These are phyloP conservation scores for Capillidium heterosporum DNA, from an alignment of 371 early-diverging fungal genomes.

Conservation along the genomic window DNA sequence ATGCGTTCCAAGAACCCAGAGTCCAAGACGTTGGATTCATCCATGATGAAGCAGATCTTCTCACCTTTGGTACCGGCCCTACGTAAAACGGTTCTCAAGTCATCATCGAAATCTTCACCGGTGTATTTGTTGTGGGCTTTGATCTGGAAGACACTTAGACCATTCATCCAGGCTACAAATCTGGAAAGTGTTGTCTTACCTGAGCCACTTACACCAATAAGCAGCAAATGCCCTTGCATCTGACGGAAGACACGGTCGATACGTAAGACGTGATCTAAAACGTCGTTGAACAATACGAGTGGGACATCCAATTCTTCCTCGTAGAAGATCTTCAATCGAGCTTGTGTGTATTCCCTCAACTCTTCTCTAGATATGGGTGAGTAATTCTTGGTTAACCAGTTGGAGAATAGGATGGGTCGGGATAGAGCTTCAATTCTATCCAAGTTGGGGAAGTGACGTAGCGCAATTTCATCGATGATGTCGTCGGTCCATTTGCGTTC, in stretches of 20 bases:
- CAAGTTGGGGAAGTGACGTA: conserved; percentile 72
- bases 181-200: conserved; percentile 93
- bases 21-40: conserved; percentile 93
- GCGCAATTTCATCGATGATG: conserved; percentile 65
- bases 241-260: conserved; percentile 97
- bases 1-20: conserved; percentile 95
- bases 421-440: conserved; percentile 49
- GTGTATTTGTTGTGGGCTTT: conserved; percentile 92
- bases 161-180: conserved; percentile 99
- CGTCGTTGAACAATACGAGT: conserved; percentile 90
- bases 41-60: conserved; percentile 94
- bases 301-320: conserved; percentile 97
- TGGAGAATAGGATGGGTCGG: conserved; percentile 92
- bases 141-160: conserved; percentile 86
- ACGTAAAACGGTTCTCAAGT: conserved; percentile 75
- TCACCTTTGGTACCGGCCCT: conserved; percentile 94
- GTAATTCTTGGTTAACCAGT: conserved; percentile 91
- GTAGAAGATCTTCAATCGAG: conserved; percentile 92
- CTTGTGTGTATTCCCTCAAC: conserved; percentile 81
- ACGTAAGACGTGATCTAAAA: conserved; percentile 90
- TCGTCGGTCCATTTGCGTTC: conserved; percentile 90
- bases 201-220: conserved; percentile 93
- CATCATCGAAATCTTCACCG: conserved; percentile 94
- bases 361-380: conserved; percentile 73
- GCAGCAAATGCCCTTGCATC: conserved; percentile 90